Evolutionary conservation across 148 eudicot genomes (phyloP), one percentile per base, ranked within the genome.

Genomic region (Rheum nobile): DNA sequence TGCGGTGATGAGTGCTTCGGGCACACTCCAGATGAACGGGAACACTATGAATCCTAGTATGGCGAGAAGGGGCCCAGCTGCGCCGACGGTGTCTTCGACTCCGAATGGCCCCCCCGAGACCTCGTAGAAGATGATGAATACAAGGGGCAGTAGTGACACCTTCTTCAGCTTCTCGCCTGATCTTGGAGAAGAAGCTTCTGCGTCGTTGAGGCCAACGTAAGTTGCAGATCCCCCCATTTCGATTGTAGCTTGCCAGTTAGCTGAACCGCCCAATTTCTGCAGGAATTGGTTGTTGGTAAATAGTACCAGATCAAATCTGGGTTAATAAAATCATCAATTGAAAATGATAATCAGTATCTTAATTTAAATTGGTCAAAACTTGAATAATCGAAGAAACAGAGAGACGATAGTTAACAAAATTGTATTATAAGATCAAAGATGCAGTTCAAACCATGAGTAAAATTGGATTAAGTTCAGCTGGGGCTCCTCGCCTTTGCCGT

Each of bases 31-130:
- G 21, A 82, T 78, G 47, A 82, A 8, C 7, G 84, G 84, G 74
- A 82, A 82, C 12, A 76, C 39, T 24, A 82, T 35, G 35, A 82
- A 82, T 1, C 84, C 84, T n/a, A 74, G 8, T 2, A 82, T 74
- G 4, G 84, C 84, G 6, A 82, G 73, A 21, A 82, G 79, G 0
- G 84, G 84, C 0, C 84, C 84, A 14, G 84, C 84, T 13, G 84
- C 84, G 2, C 46, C 43, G 13, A 82, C 84, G 32, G 72, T 82
- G 39, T 82, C 84, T 42, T 82, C 84, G 13, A 82, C 77, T 22
- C 84, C 81, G 22, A 82, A 82, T 21, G 84, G 75, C 1, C 75
- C 75, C 0, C 84, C 84, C n/a, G 84, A 82, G 24, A 82, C 84
- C 67, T 78, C 84, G 39, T 82, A 82, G 46, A 82, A 82, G 44